These are phyloP conservation scores for Cucumis hystrix DNA, from an alignment of 306 rosid genomes.

Conservation along the genomic window DNA sequence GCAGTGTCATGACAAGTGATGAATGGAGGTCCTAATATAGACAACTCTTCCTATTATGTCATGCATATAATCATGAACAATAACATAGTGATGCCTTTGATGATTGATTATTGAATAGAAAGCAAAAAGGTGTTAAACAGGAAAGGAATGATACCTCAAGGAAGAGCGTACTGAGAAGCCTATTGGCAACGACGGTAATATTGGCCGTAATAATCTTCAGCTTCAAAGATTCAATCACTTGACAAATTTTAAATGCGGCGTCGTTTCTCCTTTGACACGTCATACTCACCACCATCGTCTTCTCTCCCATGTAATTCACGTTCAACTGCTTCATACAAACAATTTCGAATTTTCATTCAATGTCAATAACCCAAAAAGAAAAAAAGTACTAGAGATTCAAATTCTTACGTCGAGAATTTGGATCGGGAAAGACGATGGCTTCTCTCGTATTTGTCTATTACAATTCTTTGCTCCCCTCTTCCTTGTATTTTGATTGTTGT, in stretches of 20 bases:
- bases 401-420: slow-evolving; percentile 58
- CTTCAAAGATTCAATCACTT: slow-evolving; percentile 83
- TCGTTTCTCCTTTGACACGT: slow-evolving; percentile 58
- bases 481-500: slow-evolving; percentile 34
- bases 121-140: no score
- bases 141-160: slow-evolving; percentile 37
- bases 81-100: no score
- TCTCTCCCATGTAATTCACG: slow-evolving; percentile 69
- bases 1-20: no score
- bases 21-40: no score
- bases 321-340: slow-evolving; percentile 31
- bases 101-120: no score
- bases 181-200: slow-evolving; percentile 54
- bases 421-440: slow-evolving; percentile 24
- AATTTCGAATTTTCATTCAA: neutral
- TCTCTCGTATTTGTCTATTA: slow-evolving; percentile 4
- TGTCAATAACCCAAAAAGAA: neutral
- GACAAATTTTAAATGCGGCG: slow-evolving; percentile 70
- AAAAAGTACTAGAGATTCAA: neutral
- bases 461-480: slow-evolving; percentile 33
- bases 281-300: slow-evolving; percentile 59
- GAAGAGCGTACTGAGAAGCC: slow-evolving; percentile 66
- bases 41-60: no score
- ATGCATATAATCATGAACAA: no score
- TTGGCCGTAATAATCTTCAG: slow-evolving; percentile 67